phyloP scores from a whole-genome alignment of 768 basidiomycete genomes.

The Lentinula boryana region DNA sequence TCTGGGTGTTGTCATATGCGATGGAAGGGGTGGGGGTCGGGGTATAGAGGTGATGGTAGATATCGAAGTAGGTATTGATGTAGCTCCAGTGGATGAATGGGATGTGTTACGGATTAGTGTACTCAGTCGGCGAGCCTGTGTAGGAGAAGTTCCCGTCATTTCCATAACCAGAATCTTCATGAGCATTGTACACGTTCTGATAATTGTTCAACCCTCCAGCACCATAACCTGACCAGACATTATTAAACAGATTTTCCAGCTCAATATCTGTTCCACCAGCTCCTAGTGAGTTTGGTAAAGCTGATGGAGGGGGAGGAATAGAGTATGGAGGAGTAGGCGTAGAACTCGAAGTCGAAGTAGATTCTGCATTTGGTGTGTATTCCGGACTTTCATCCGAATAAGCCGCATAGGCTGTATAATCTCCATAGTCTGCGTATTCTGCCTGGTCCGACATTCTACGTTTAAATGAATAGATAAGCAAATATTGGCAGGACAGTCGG shows the following conservation, averaged over 20 bases:
- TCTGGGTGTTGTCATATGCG: too few species aligned
- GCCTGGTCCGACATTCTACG: background rate
- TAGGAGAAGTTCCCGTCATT: background rate
- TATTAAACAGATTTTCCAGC: constrained; percentile 67
- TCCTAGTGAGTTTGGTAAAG: background rate
- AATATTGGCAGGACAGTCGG: background rate
- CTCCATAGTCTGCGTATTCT: background rate
- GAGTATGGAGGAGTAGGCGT: background rate
- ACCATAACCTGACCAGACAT: constrained; percentile 64
- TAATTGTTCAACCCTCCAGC: constrained; percentile 25
- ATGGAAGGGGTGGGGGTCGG: too few species aligned
- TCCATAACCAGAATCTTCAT: background rate
- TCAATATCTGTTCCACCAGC: constrained; percentile 43
- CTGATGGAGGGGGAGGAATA: background rate
- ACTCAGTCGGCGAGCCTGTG: too few species aligned
- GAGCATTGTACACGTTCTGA: too few species aligned
- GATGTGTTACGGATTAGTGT: too few species aligned
- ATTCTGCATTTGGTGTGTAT: background rate
- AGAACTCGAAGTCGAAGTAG: background rate
- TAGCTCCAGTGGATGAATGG: too few species aligned
- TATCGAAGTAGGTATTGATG: too few species aligned
- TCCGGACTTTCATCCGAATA: background rate
- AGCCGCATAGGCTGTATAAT: background rate
- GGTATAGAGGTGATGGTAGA: too few species aligned
- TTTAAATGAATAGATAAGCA: background rate